These are phyloP conservation scores for Penicillium sp. DNA, from an alignment of 2,329 filamentous ascomycete species.

Conservation along the genomic window DNA sequence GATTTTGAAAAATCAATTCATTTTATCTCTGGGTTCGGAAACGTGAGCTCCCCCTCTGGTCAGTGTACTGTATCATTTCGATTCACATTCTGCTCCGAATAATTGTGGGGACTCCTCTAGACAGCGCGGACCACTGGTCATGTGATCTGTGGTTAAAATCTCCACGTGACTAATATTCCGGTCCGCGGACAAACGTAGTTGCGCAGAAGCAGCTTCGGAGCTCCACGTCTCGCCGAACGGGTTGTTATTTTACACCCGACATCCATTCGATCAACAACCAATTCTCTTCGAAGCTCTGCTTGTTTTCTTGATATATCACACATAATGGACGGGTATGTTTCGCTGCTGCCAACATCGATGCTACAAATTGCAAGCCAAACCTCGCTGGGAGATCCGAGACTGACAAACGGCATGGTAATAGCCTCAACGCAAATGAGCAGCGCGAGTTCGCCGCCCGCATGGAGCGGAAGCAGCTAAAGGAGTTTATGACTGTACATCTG, in stretches of 20 bases:
- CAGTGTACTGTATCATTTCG: background rate
- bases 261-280: background rate
- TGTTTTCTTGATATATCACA: slow-evolving; percentile 2
- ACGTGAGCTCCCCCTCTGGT: background rate
- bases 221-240: slow-evolving; percentile 12
- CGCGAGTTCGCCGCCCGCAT: slow-evolving; percentile 92
- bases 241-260: slow-evolving; percentile 6
- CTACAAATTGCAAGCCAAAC: background rate
- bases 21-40: background rate
- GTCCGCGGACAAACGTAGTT: slow-evolving; percentile 18
- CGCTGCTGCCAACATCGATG: background rate
- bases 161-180: slow-evolving; percentile 3
- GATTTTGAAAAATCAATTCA: background rate
- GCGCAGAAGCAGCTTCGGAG: slow-evolving; percentile 27
- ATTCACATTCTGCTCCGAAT: background rate
- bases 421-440: slow-evolving; percentile 77
- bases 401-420: slow-evolving; percentile 31
- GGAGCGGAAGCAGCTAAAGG: slow-evolving; percentile 98
- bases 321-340: slow-evolving; percentile 42
- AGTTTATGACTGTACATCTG: slow-evolving; percentile 87
- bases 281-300: background rate
- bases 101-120: background rate
- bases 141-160: background rate
- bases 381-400: slow-evolving; percentile 5
- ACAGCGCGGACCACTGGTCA: background rate